Conservation (phyloP, 768 basidiomycete species). For the Lentinula sp. region DNA sequence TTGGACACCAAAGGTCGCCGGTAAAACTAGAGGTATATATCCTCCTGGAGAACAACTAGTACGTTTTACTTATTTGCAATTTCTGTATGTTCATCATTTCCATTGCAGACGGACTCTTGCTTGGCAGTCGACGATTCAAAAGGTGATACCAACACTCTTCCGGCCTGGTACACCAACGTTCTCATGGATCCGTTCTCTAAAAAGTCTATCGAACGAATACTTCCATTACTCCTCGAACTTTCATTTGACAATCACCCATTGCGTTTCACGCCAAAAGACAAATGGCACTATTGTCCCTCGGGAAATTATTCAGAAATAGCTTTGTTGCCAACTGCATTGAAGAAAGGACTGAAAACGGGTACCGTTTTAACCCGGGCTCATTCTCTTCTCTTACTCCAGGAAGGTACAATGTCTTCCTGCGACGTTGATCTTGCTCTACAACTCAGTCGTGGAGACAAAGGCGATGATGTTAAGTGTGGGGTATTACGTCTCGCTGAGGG, state of each 20-base stretch:
- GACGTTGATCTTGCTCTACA: conserved; percentile 38
- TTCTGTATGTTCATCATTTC: neutral
- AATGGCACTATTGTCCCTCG: conserved; percentile 59
- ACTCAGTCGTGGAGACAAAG: conserved; percentile 38
- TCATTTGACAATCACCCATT: conserved; percentile 60
- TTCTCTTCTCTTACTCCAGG: conserved; percentile 36
- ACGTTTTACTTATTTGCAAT: neutral
- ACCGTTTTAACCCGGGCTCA: conserved; percentile 41
- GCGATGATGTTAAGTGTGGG: conserved; percentile 22
- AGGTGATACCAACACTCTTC: conserved; percentile 20
- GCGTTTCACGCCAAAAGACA: conserved; percentile 41
- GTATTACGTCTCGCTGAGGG: conserved; percentile 37
- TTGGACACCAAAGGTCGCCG: conserved; percentile 85
- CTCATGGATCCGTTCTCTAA: conserved; percentile 33
- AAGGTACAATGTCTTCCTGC: conserved; percentile 32
- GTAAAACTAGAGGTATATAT: conserved; percentile 58
- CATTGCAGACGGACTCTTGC: neutral
- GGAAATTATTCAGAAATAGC: conserved; percentile 21
- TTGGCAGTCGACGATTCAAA: neutral
- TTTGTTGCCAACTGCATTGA: conserved; percentile 35
- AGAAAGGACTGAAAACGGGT: conserved; percentile 31
- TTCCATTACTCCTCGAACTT: conserved; percentile 65
- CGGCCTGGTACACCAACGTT: conserved; percentile 54
- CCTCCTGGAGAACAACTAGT: conserved; percentile 19
- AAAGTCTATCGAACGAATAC: conserved; percentile 39